Percentiles rank a stretch among this genome's conserved stretches.
phyloP scores from a whole-genome alignment of 2,329 filamentous ascomycete species.

The Cladosporium velox region DNA sequence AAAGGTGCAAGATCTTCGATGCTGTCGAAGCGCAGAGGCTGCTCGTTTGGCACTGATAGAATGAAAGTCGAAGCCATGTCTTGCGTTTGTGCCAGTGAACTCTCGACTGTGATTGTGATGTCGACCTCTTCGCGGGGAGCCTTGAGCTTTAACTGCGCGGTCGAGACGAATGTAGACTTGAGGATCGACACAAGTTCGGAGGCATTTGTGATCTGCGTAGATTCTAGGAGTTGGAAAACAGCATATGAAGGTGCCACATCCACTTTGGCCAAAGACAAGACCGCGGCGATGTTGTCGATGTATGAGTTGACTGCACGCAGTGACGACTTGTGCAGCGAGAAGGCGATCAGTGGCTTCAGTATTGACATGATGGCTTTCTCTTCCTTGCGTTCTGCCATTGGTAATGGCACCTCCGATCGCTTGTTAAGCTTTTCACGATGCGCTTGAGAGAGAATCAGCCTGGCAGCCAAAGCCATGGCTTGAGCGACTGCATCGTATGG shows the following conservation, averaged over 20 bases:
- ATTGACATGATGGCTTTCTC: conserved; percentile 57
- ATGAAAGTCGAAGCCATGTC: conserved; percentile 32
- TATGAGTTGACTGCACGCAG: conserved; percentile 41
- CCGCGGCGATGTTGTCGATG: conserved; percentile 25
- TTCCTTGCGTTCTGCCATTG: conserved; percentile 54
- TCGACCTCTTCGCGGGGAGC: not conserved
- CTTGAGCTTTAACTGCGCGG: conserved; percentile 4
- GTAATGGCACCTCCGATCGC: conserved; percentile 65
- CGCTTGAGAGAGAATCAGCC: conserved; percentile 74
- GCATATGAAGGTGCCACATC: conserved; percentile 19
- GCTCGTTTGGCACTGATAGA: not conserved
- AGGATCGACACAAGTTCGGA: conserved; percentile 25
- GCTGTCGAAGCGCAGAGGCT: conserved; percentile 17
- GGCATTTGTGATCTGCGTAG: conserved; percentile 17
- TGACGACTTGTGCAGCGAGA: conserved; percentile 52
- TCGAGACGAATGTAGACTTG: conserved; percentile 10
- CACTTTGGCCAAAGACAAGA: conserved; percentile 30
- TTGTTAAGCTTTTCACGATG: conserved; percentile 74
- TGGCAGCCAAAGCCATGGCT: conserved; percentile 65
- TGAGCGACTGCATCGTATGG: conserved; percentile 59
- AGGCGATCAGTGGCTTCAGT: conserved; percentile 59
- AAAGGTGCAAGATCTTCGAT: conserved; percentile 20
- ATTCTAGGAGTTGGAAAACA: conserved; percentile 18
- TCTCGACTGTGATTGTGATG: conserved; percentile 29
- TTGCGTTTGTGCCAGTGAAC: conserved; percentile 27